Percentiles rank a stretch among this genome's conserved stretches.
These are phyloP conservation scores for Prunella vulgaris DNA, from an alignment of 257 asterid species.

Conservation along the genomic window DNA sequence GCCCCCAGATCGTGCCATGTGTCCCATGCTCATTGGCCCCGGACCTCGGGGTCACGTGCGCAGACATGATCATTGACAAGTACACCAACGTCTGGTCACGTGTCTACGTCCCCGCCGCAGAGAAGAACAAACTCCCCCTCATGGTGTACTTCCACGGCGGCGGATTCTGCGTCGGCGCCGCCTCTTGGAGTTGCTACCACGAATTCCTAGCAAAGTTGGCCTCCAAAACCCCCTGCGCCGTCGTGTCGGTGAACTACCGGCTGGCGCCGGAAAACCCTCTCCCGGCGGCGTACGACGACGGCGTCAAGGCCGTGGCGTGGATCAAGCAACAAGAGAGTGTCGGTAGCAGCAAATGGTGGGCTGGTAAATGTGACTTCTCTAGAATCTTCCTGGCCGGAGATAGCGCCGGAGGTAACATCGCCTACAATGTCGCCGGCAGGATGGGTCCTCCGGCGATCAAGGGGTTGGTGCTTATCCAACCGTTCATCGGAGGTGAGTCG, in stretches of 20 bases:
- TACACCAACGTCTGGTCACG: constrained; percentile 71
- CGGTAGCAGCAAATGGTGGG: constrained; percentile 35
- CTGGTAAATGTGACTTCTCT: constrained; percentile 39
- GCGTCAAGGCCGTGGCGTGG: constrained; percentile 55
- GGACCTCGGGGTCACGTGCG: constrained; percentile 45
- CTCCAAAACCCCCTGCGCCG: constrained; percentile 36
- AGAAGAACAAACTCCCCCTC: constrained; percentile 40
- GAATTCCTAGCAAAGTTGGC: constrained; percentile 62
- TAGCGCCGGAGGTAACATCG: constrained; percentile 89
- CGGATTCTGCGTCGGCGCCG: constrained; percentile 84
- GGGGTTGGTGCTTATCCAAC: constrained; percentile 66
- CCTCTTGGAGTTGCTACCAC: constrained; percentile 81
- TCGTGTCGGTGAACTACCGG: constrained; percentile 66
- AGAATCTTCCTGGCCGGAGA: constrained; percentile 57
- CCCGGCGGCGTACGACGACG: constrained; percentile 85
- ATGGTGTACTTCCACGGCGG: constrained; percentile 81
- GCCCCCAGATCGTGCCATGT: constrained; percentile 52
- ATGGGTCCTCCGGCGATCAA: constrained; percentile 28
- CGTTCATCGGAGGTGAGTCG: constrained; percentile 76
- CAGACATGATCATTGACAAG: constrained; percentile 53
- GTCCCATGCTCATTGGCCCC: constrained; percentile 42
- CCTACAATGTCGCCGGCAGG: constrained; percentile 42
- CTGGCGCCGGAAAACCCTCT: constrained; percentile 87
- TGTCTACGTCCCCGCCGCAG: constrained; percentile 43
- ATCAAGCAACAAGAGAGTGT: constrained; percentile 32